Percentiles rank a stretch among this genome's conserved stretches.
Conservation (phyloP, 2,329 filamentous ascomycete species). For the Teratosphaeria gauchensis region DNA sequence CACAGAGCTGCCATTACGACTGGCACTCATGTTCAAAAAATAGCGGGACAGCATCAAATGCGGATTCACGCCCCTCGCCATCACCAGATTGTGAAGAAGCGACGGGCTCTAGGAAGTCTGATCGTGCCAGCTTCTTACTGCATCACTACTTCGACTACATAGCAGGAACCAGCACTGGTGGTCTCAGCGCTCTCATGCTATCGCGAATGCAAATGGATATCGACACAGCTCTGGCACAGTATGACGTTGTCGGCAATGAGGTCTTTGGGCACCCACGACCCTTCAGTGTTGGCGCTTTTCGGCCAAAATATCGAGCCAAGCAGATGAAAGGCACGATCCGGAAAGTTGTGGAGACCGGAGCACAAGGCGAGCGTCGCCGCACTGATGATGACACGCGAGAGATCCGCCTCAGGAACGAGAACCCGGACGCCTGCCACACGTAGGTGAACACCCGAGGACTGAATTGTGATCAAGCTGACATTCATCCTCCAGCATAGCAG, state of each 20-base stretch:
- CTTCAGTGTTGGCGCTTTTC: background rate
- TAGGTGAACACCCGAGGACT: background rate
- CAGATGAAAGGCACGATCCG: background rate
- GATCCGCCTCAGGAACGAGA: background rate
- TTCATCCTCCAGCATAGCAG: background rate
- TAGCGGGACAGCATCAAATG: background rate
- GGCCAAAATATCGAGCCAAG: background rate
- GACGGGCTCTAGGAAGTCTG: background rate
- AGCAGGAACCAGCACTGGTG: constrained; percentile 31
- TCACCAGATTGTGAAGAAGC: background rate
- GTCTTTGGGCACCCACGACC: constrained; percentile 1
- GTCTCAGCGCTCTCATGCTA: constrained; percentile 32
- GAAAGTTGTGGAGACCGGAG: background rate
- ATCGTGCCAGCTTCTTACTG: background rate
- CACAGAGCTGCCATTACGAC: background rate
- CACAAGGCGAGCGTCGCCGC: background rate
- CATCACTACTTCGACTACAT: constrained; percentile 31
- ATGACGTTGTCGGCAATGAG: constrained; percentile 7
- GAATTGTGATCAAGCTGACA: background rate
- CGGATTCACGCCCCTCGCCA: background rate
- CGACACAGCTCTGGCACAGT: constrained; percentile 29
- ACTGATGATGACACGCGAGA: background rate
- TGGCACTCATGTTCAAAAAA: background rate
- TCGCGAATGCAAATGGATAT: constrained; percentile 28
- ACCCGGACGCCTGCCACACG: background rate